Evolutionary conservation across 1,284 basidiomycete species (phyloP).

Genomic region (Exsudoporus floridanus): DNA sequence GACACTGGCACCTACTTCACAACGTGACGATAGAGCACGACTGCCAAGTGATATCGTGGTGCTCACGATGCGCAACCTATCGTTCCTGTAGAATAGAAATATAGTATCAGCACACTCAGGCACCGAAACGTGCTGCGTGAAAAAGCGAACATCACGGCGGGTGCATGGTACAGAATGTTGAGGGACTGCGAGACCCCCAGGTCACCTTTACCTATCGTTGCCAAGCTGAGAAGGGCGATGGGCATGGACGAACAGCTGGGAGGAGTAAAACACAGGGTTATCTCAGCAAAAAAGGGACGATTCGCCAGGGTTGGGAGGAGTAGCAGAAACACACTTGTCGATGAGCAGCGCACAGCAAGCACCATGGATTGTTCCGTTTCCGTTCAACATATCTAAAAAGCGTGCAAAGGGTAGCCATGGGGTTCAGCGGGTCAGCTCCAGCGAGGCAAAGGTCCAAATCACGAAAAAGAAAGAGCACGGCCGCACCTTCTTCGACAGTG

Average conservation of each 20-base stretch:
- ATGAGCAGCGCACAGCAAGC: constrained; percentile 48
- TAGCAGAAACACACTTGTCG: constrained; percentile 40
- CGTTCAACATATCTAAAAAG: constrained; percentile 46
- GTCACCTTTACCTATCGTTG: constrained; percentile 20
- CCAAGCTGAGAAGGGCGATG: constrained; percentile 31
- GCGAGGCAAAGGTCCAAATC: neutral
- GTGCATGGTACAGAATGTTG: constrained; percentile 41
- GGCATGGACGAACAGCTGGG: constrained; percentile 40
- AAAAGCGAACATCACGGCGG: constrained; percentile 37
- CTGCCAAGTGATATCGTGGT: constrained; percentile 31
- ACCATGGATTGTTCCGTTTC: constrained; percentile 42
- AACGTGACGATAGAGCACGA: constrained; percentile 30
- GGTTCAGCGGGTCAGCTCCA: neutral
- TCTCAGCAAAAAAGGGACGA: neutral
- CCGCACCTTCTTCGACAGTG: constrained; percentile 45
- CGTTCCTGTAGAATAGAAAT: constrained; percentile 16
- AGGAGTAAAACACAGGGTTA: no score
- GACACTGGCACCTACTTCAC: constrained; percentile 21
- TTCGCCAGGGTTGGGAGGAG: neutral
- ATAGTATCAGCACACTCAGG: neutral
- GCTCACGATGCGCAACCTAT: constrained; percentile 31
- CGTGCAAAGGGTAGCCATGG: neutral
- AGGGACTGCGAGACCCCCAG: constrained; percentile 43
- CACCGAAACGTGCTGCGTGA: neutral
- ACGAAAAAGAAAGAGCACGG: no score